These are phyloP conservation scores for Podila horticola DNA, from an alignment of 192 early-diverging fungal genomes.

Conservation along the genomic window DNA sequence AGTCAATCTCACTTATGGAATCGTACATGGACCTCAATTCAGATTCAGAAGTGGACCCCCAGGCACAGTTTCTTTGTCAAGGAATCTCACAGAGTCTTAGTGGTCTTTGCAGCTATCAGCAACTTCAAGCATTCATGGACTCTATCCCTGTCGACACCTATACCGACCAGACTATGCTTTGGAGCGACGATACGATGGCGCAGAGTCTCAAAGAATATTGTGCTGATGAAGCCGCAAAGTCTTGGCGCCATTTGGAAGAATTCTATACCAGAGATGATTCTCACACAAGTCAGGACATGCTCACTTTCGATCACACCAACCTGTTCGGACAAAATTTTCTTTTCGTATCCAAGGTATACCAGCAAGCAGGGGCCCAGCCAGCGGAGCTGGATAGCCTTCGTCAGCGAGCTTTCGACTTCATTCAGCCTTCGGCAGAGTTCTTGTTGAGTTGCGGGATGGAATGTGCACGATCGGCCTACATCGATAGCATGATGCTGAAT, in stretches of 20 bases:
- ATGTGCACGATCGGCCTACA: slow-evolving; percentile 6
- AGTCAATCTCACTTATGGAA: slow-evolving; percentile 14
- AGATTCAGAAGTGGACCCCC: slow-evolving; percentile 8
- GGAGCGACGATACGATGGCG: slow-evolving; percentile 23
- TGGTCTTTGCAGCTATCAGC: slow-evolving; percentile 32
- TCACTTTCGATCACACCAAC: slow-evolving; percentile 11
- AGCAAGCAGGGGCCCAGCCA: not conserved
- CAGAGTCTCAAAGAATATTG: slow-evolving; percentile 28
- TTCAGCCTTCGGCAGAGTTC: slow-evolving; percentile 25
- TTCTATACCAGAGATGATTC: slow-evolving; percentile 15
- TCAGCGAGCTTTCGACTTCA: slow-evolving; percentile 10
- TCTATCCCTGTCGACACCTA: slow-evolving; percentile 23
- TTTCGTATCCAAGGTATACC: slow-evolving; percentile 33
- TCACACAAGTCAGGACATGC: not conserved
- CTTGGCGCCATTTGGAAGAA: slow-evolving; percentile 31
- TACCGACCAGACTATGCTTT: slow-evolving; percentile 20
- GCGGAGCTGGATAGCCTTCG: slow-evolving; percentile 17
- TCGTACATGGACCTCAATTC: not conserved
- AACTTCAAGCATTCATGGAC: slow-evolving; percentile 38
- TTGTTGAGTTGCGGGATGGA: slow-evolving; percentile 13
- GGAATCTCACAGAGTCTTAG: slow-evolving; percentile 26
- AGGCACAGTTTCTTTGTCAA: slow-evolving; percentile 27
- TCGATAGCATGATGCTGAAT: slow-evolving; percentile 46
- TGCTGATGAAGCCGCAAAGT: slow-evolving; percentile 9
- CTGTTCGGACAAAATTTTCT: slow-evolving; percentile 19